Base-by-base conservation (phyloP, 108 stramenopile genomes). In the Fistulifera solaris region DNA sequence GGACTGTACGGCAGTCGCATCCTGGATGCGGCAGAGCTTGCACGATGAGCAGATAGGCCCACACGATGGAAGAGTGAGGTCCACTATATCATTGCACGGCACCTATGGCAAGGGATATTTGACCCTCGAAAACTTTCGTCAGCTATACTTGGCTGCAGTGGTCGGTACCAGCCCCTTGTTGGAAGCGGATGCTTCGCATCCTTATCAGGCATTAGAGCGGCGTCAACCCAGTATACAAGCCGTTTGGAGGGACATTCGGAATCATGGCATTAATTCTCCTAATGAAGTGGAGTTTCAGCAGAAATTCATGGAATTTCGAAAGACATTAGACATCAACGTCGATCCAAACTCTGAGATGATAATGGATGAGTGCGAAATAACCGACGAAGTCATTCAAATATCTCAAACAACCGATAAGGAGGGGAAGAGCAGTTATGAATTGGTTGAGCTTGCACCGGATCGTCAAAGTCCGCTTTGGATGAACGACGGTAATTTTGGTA, bases 311-410 rank as follows among this genome's bases (percentile, higher is more conserved):
- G 44, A 45, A 11, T 19, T 45, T 17, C 19, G 16, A 11, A 17
- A 19, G 6, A 45, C 44, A 8, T 21, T 19, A 6, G 43, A 56
- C 16, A 16, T 21, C 45, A 8, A 15, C 16, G 21, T 21, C 21
- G 19, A 45, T 11, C 21, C 21, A 3, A 11, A 21, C 8, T 56
- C 17, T 40, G 15, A 71, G 14, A 46, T 56, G 13, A 19, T 80
- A 0, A 56, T 85, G 58, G 83, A 90, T 48, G 89, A 90, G 56
- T 90, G 89, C 43, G 84, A 84, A 44, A 74, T 90, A 14, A 57
- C 81, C 31, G 84, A 86, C 38, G 54, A 55, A 18, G 31, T 45
- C n/a, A 17, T 55, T 26, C 27, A 17, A 19, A 5, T 24, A 27
- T 69, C 66, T 22, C 50, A 66, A 53, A 72, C 70, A 10, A 46